phyloP scores from a whole-genome alignment of 169 alveolate genomes.

The Ichthyophthirius multifiliis region DNA sequence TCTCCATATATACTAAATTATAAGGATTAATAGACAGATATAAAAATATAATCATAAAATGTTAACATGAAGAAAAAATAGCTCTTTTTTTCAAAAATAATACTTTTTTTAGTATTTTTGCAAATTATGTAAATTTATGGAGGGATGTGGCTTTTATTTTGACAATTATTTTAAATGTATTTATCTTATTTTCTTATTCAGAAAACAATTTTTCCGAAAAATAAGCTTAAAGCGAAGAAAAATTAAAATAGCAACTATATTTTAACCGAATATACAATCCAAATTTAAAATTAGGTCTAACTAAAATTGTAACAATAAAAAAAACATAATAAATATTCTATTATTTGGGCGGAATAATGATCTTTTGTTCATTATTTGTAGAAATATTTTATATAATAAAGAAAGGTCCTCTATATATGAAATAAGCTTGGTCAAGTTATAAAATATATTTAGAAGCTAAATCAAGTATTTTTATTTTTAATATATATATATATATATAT shows the following conservation, averaged over 20 bases:
- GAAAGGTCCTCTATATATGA: conserved; percentile 26
- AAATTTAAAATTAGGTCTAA: conserved; percentile 3
- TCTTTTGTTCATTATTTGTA: conserved; percentile 33
- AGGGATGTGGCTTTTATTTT: conserved; percentile 44
- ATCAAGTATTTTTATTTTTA: neutral
- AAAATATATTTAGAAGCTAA: neutral
- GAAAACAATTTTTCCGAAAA: conserved; percentile 3
- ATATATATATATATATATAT: neutral
- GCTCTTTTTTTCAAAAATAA: conserved; percentile 50
- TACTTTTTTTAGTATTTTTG: conserved; percentile 45
- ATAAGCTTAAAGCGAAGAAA: neutral
- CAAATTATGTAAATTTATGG: conserved; percentile 56
- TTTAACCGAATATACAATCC: too few species aligned
- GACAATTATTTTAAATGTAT: conserved; percentile 35
- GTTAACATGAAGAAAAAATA: conserved; percentile 51
- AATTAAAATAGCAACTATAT: neutral
- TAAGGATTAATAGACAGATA: conserved; percentile 20
- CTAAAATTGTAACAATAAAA: neutral
- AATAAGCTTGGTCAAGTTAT: neutral
- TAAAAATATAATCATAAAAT: conserved; percentile 27
- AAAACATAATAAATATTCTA: conserved; percentile 15
- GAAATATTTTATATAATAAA: conserved; percentile 22
- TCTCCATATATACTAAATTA: conserved; percentile 51
- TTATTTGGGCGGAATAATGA: conserved; percentile 21
- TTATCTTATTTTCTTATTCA: conserved; percentile 46